Evolutionary conservation across 176 grass and related monocot species (phyloP).

Genomic region (Phoenix dactylifera): DNA sequence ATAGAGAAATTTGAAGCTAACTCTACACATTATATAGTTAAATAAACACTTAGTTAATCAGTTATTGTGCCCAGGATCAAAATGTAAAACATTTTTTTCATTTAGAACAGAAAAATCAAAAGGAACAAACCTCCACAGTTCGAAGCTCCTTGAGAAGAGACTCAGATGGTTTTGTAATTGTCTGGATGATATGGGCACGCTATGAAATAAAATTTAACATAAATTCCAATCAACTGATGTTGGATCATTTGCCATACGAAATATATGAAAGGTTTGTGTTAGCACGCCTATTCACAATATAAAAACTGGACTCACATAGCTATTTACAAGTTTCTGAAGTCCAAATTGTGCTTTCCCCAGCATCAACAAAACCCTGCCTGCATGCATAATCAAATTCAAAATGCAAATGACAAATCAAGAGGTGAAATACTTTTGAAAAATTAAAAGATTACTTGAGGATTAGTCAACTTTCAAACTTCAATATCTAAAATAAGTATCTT

Average conservation of each 20-base stretch:
- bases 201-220: conserved; percentile 13
- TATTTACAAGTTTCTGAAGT: conserved; percentile 76
- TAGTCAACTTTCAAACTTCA: no score
- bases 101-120: background rate
- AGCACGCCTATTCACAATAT: background rate
- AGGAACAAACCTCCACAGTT: conserved; percentile 73
- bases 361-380: conserved; percentile 74
- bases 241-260: background rate
- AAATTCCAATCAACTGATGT: background rate
- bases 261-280: conserved; percentile 14
- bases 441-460: no score
- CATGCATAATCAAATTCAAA: conserved; percentile 19
- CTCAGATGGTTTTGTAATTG: conserved; percentile 88
- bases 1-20: no score
- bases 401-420: no score
- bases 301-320: conserved; percentile 60
- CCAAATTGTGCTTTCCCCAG: conserved; percentile 84
- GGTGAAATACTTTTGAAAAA: no score
- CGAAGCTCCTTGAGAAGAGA: conserved; percentile 98
- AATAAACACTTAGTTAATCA: no score
- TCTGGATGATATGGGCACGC: conserved; percentile 78
- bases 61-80: no score
- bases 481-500: no score
- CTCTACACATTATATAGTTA: no score
- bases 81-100: no score